Conservation (phyloP, 495 filamentous ascomycete genomes). For the Talaromyces adpressus region DNA sequence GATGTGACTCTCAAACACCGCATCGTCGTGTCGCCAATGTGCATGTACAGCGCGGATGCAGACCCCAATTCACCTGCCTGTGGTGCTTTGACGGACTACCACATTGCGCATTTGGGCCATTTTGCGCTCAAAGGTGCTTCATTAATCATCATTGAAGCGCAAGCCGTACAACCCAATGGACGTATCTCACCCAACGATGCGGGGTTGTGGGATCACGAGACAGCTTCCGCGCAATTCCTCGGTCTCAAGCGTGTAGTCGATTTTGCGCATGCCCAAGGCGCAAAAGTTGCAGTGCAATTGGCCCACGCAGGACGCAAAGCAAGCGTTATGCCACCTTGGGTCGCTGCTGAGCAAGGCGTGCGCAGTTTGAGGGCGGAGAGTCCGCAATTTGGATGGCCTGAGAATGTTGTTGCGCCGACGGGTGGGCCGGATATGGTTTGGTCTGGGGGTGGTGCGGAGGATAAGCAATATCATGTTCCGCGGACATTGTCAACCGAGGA, state of each 20-base stretch:
- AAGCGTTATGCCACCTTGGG: constrained; percentile 56
- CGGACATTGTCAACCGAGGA: constrained; percentile 41
- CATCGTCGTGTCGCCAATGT: constrained; percentile 49
- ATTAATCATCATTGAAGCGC: constrained; percentile 64
- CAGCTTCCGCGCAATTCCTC: constrained; percentile 49
- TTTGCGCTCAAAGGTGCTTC: constrained; percentile 57
- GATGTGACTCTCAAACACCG: constrained; percentile 67
- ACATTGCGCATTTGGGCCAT: constrained; percentile 57
- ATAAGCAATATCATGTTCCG: constrained; percentile 57
- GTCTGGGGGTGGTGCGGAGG: constrained; percentile 26
- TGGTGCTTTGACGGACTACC: constrained; percentile 65
- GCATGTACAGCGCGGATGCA: constrained; percentile 58
- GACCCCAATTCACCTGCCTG: constrained; percentile 30
- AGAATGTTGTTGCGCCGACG: constrained; percentile 55
- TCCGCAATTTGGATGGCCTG: constrained; percentile 61
- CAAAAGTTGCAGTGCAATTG: constrained; percentile 65
- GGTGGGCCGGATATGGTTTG: constrained; percentile 41
- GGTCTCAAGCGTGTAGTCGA: constrained; percentile 55
- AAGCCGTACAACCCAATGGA: constrained; percentile 57
- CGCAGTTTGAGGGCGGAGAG: constrained; percentile 38
- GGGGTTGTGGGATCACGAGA: constrained; percentile 61
- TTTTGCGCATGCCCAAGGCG: constrained; percentile 53
- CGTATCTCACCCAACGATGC: constrained; percentile 63
- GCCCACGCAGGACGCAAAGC: constrained; percentile 71
- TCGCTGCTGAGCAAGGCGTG: constrained; percentile 22